Conservation (phyloP, 768 basidiomycete genomes). For the Serendipita sp. region DNA sequence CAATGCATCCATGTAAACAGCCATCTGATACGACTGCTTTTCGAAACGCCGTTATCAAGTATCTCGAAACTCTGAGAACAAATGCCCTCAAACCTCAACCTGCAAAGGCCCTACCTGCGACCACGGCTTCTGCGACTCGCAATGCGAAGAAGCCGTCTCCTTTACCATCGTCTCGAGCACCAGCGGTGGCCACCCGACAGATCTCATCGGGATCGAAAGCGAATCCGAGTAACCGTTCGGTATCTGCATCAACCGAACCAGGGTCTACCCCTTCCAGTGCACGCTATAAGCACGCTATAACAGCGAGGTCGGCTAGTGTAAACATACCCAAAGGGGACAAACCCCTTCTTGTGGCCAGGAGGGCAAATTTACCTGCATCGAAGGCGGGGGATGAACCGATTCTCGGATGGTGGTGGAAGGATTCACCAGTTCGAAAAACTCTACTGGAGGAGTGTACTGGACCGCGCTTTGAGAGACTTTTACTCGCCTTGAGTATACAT, state of each 20-base stretch:
- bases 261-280: constrained; percentile 18
- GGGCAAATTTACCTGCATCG: no score
- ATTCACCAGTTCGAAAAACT: constrained; percentile 38
- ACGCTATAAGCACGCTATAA: neutral
- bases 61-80: constrained; percentile 28
- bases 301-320: neutral
- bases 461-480: neutral
- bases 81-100: neutral
- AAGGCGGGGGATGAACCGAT: neutral
- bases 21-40: constrained; percentile 38
- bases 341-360: neutral
- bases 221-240: neutral
- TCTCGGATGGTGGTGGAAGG: constrained; percentile 39
- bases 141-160: no score
- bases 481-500: neutral
- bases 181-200: no score
- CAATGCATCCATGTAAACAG: constrained; percentile 35
- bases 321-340: neutral
- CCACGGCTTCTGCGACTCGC: neutral
- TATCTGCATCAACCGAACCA: constrained; percentile 9
- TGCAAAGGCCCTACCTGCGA: neutral
- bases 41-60: constrained; percentile 34
- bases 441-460: constrained; percentile 39
- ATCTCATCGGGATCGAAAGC: neutral
- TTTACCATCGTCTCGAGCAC: no score